Percentiles rank a stretch among this genome's conserved stretches.
Conservation (phyloP, 306 rosid species). For the Herpetospermum pedunculosum region DNA sequence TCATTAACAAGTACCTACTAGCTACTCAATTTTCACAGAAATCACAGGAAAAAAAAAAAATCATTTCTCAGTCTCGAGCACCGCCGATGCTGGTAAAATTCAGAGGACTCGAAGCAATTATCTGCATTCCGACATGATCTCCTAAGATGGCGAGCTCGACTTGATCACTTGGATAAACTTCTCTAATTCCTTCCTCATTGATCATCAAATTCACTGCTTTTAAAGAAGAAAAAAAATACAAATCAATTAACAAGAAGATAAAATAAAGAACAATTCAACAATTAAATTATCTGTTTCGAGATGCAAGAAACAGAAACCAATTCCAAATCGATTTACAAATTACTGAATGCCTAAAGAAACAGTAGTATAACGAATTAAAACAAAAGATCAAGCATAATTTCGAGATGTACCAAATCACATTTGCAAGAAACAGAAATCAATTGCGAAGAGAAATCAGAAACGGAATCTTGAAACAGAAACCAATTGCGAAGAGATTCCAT, state of each 20-base stretch:
- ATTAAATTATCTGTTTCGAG: too few relatives aligned
- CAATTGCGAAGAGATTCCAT: neutral
- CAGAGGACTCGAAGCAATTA: slow-evolving; percentile 1
- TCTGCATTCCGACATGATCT: neutral
- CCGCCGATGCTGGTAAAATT: neutral
- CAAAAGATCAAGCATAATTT: too few relatives aligned
- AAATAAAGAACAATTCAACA: too few relatives aligned
- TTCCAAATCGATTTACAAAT: neutral
- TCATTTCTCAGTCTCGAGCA: neutral
- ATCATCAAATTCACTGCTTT: neutral
- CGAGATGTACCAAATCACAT: neutral
- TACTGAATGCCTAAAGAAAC: too few relatives aligned
- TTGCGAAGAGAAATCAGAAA: neutral
- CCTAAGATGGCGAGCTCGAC: neutral
- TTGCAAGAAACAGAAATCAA: neutral
- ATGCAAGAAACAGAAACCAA: too few relatives aligned
- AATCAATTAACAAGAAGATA: too few relatives aligned
- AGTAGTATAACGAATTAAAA: too few relatives aligned
- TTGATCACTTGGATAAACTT: neutral
- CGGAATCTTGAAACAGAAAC: neutral
- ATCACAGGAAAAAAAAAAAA: neutral
- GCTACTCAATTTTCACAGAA: neutral
- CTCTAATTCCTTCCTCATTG: neutral
- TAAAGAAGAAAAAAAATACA: neutral
- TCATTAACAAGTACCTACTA: neutral